Conservation (phyloP, 1,284 basidiomycete genomes). For the Ceratorhiza oryzae-sativae region DNA sequence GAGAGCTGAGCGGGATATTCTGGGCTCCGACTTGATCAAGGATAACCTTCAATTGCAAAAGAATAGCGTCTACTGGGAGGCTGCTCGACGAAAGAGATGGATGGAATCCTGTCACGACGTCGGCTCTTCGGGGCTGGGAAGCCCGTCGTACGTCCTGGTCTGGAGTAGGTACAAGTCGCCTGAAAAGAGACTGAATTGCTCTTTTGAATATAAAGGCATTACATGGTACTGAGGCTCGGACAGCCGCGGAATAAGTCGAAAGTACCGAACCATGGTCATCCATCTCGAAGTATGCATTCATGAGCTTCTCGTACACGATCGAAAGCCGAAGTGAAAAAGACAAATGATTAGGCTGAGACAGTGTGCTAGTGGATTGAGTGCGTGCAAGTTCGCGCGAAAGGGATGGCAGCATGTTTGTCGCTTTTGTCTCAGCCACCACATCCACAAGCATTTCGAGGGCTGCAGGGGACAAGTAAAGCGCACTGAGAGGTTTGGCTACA, state of each 20-base stretch:
- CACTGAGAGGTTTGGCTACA: neutral
- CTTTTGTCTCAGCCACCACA: neutral
- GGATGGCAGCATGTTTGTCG: neutral
- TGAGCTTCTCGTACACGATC: slow-evolving; percentile 22
- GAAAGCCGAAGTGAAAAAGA: neutral
- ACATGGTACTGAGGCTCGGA: slow-evolving; percentile 3
- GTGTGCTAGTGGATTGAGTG: slow-evolving; percentile 21
- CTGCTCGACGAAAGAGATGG: neutral
- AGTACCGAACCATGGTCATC: neutral
- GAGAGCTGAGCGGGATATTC: slow-evolving; percentile 9
- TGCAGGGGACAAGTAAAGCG: slow-evolving; percentile 24
- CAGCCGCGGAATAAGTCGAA: slow-evolving; percentile 9
- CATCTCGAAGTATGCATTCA: slow-evolving; percentile 22
- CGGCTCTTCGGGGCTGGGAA: neutral
- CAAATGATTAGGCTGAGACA: neutral
- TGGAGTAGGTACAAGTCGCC: slow-evolving; percentile 6
- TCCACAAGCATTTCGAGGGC: slow-evolving; percentile 26
- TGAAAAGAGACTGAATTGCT: slow-evolving; percentile 28
- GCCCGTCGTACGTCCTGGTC: slow-evolving; percentile 4
- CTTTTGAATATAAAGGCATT: slow-evolving; percentile 22
- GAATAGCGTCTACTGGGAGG: slow-evolving; percentile 2
- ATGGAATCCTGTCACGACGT: neutral
- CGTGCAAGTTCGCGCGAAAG: slow-evolving; percentile 28
- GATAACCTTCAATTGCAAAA: slow-evolving; percentile 8
- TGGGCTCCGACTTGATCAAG: slow-evolving; percentile 10